phyloP scores from a whole-genome alignment of 176 grass and related monocot genomes.

The Eragrostis nindensis region DNA sequence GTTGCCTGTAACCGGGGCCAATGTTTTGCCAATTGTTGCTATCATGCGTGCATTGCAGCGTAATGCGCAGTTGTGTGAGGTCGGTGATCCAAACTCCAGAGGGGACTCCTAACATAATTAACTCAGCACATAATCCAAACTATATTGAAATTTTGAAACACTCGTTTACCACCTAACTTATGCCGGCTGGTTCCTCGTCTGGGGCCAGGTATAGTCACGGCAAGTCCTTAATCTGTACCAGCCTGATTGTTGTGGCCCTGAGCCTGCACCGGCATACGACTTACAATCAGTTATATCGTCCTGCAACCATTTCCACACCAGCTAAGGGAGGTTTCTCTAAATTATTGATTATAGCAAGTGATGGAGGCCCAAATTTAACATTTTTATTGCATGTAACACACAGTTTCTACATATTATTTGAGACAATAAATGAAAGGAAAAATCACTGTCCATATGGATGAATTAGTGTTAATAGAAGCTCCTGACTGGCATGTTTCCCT shows the following conservation, averaged over 20 bases:
- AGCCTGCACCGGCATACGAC: neutral
- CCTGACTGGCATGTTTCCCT: neutral
- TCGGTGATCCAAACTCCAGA: neutral
- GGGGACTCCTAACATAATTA: conserved; percentile 4
- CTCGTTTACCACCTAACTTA: neutral
- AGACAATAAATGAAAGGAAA: neutral
- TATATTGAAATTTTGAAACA: neutral
- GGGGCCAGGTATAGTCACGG: neutral
- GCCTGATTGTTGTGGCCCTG: neutral
- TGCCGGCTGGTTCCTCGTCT: neutral
- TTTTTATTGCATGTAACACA: conserved; percentile 2
- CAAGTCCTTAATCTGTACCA: neutral
- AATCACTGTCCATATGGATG: neutral
- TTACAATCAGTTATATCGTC: conserved; percentile 17
- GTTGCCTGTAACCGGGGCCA: neutral
- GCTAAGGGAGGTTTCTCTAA: neutral
- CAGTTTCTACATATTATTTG: neutral
- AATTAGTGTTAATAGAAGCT: neutral
- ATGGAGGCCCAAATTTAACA: neutral
- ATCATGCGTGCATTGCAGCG: neutral
- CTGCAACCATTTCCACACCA: neutral
- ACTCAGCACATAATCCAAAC: conserved; percentile 17
- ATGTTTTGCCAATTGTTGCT: neutral
- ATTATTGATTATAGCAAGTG: neutral
- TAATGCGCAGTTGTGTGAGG: neutral